Conservation (phyloP, 352 stramenopile species). For the Phytophthora cactorum region DNA sequence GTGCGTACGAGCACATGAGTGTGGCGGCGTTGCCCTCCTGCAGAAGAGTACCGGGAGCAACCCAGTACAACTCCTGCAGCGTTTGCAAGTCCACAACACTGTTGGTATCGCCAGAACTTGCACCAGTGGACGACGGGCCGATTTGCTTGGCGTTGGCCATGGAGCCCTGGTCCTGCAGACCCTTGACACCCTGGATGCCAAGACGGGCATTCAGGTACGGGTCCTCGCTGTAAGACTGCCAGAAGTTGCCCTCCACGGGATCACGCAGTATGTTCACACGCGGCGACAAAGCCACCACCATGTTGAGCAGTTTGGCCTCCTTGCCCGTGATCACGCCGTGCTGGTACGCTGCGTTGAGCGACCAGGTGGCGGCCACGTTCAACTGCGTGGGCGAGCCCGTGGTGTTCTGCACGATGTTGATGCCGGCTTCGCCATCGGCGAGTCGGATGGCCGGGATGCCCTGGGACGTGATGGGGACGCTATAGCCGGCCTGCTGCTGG, state of each 20-base stretch:
- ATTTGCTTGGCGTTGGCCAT: slow-evolving; percentile 45
- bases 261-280: slow-evolving; percentile 44
- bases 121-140: slow-evolving; percentile 32
- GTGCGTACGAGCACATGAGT: slow-evolving; percentile 43
- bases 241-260: slow-evolving; percentile 32
- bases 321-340: slow-evolving; percentile 41
- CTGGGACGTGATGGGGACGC: slow-evolving; percentile 26
- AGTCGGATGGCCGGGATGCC: slow-evolving; percentile 34
- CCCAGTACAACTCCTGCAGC: slow-evolving; percentile 39
- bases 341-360: slow-evolving; percentile 33
- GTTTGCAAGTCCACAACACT: slow-evolving; percentile 38
- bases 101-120: slow-evolving; percentile 29
- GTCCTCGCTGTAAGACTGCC: slow-evolving; percentile 45
- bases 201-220: slow-evolving; percentile 39
- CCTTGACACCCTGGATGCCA: slow-evolving; percentile 31
- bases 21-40: slow-evolving; percentile 40
- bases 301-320: slow-evolving; percentile 41
- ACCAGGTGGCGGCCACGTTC: slow-evolving; percentile 40
- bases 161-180: slow-evolving; percentile 33
- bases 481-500: slow-evolving; percentile 41
- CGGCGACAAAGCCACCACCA: slow-evolving; percentile 31
- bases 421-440: slow-evolving; percentile 35
- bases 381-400: slow-evolving; percentile 34
- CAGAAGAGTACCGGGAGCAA: slow-evolving; percentile 33
- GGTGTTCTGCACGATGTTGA: slow-evolving; percentile 42